Evolutionary conservation across 192 early-diverging fungal genomes (phyloP).

Genomic region (Dimargaris cristalligena): DNA sequence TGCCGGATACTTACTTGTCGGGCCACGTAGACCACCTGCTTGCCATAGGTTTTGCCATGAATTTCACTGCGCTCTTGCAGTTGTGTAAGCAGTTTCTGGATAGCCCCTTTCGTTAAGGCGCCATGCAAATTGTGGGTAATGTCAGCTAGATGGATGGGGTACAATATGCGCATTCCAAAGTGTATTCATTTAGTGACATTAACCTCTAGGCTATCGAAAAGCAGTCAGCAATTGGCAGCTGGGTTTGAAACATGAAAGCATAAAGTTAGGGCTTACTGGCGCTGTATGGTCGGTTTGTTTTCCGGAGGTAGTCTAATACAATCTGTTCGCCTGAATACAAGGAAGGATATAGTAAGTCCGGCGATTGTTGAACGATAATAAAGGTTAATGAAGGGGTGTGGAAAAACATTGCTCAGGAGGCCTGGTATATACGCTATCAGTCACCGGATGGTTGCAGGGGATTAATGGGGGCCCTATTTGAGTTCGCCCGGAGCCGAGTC

Average conservation of each 20-base stretch:
- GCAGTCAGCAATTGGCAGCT: not conserved
- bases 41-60: constrained; percentile 21
- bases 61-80: constrained; percentile 22
- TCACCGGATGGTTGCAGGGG: not conserved
- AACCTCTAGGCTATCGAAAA: not conserved
- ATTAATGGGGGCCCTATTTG: not conserved
- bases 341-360: not conserved
- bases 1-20: constrained; percentile 16
- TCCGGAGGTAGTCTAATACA: constrained; percentile 15
- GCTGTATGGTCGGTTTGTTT: constrained; percentile 24
- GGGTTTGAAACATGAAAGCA: not conserved
- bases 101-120: constrained; percentile 18
- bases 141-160: constrained; percentile 11
- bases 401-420: not conserved
- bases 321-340: constrained; percentile 13
- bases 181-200: not conserved
- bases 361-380: not conserved
- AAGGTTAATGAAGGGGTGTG: too few relatives aligned
- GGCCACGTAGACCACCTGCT: constrained; percentile 14
- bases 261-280: constrained; percentile 7
- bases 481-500: too few relatives aligned
- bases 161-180: not conserved
- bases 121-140: constrained; percentile 25
- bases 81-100: constrained; percentile 18
- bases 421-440: not conserved